Conservation (phyloP, 2,329 filamentous ascomycete species). For the Hymenoscyphus linearis region DNA sequence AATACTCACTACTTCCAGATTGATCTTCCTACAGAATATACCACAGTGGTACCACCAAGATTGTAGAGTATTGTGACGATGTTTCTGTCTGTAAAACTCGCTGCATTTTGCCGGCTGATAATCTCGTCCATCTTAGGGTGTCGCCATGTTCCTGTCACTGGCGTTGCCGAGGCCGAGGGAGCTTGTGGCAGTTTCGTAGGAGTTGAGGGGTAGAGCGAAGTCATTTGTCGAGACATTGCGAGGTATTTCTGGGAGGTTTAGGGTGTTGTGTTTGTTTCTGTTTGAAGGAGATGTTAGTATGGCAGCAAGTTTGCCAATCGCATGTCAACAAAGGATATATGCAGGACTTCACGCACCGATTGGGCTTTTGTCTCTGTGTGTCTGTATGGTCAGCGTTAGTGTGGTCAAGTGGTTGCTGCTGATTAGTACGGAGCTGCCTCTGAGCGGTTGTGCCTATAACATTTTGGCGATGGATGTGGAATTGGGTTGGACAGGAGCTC, state of each 20-base stretch:
- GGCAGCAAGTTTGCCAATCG: not conserved
- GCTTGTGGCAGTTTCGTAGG: slow-evolving; percentile 13
- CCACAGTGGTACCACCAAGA: slow-evolving; percentile 45
- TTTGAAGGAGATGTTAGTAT: not conserved
- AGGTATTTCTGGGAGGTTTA: no score
- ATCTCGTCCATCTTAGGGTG: slow-evolving; percentile 90
- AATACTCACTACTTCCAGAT: slow-evolving; percentile 27
- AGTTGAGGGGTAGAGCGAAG: slow-evolving; percentile 24
- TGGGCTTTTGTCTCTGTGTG: not conserved
- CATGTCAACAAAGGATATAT: slow-evolving; percentile 20
- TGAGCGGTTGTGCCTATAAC: not conserved
- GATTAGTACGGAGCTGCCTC: slow-evolving; percentile 22
- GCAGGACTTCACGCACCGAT: not conserved
- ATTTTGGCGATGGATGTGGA: not conserved
- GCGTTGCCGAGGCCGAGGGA: slow-evolving; percentile 22
- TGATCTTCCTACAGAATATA: slow-evolving; percentile 40
- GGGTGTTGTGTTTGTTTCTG: not conserved
- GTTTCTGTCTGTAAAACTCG: slow-evolving; percentile 74
- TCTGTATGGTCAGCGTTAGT: not conserved
- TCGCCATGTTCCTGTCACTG: slow-evolving; percentile 70
- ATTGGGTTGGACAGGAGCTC: not conserved
- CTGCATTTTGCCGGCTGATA: slow-evolving; percentile 69
- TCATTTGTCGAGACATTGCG: slow-evolving; percentile 9
- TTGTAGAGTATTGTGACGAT: slow-evolving; percentile 67
- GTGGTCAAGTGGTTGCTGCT: not conserved